phyloP scores from a whole-genome alignment of 2,329 filamentous ascomycete species.

The Lachnellula cervina region DNA sequence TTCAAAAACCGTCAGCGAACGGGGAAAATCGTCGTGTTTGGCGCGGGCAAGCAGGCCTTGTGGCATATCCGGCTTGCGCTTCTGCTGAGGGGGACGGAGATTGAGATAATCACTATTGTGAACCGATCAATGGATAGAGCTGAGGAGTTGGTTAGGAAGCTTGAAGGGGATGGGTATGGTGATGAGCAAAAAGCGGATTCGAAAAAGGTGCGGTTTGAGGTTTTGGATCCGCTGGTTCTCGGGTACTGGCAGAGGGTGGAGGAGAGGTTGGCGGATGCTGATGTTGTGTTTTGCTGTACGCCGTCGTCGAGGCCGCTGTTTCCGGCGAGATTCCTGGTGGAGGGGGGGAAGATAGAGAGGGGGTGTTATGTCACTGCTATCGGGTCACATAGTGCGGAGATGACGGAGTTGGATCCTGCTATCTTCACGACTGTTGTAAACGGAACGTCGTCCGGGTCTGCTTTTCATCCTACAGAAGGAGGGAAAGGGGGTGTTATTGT shows the following conservation, averaged over 20 bases:
- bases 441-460: not conserved
- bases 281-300: conserved; percentile 83
- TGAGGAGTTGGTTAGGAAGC: not conserved
- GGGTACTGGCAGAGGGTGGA: conserved; percentile 35
- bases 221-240: conserved; percentile 61
- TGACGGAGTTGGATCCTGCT: conserved; percentile 72
- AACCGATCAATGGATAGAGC: not conserved
- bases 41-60: conserved; percentile 79
- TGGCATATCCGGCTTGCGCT: conserved; percentile 84
- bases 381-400: conserved; percentile 60
- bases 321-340: conserved; percentile 63
- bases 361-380: conserved; percentile 65
- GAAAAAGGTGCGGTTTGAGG: conserved; percentile 67
- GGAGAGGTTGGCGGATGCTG: conserved; percentile 63
- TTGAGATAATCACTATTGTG: not conserved
- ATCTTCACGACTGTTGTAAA: conserved; percentile 30
- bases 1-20: conserved; percentile 59
- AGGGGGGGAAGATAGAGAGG: conserved; percentile 61
- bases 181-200: conserved; percentile 33
- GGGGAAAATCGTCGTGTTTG: conserved; percentile 70
- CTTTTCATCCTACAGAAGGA: not conserved
- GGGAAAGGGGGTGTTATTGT: conserved; percentile 40
- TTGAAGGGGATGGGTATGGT: not conserved
- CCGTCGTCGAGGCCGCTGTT: conserved; percentile 70
- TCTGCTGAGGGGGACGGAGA: conserved; percentile 33